Conservation (phyloP, 345 rosid species). For the Hirschfeldia incana region DNA sequence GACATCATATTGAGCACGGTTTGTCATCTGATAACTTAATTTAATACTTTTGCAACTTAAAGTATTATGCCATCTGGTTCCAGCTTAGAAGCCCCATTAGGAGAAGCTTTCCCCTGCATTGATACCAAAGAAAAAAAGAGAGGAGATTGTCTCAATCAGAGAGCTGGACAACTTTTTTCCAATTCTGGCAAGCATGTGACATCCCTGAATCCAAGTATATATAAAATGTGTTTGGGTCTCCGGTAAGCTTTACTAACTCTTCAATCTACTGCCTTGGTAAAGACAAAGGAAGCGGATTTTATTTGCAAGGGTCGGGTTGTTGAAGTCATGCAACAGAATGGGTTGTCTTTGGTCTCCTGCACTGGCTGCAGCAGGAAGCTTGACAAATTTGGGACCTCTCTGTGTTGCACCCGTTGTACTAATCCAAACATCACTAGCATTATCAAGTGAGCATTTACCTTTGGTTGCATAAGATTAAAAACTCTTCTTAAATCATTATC, state of each 20-base stretch:
- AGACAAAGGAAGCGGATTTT: too few species aligned
- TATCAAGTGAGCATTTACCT: too few species aligned
- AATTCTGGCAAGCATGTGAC: background rate
- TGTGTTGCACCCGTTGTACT: background rate
- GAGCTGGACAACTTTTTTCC: background rate
- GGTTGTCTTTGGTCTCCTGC: too few species aligned
- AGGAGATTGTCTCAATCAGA: background rate
- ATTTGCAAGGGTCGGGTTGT: too few species aligned
- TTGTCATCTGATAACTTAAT: background rate
- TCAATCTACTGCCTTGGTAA: too few species aligned
- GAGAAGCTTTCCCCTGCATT: background rate
- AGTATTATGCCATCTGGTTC: background rate
- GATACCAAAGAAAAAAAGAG: background rate
- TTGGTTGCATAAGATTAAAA: too few species aligned
- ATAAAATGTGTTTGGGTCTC: background rate
- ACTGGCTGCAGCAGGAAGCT: background rate
- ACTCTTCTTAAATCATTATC: too few species aligned
- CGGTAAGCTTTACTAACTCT: too few species aligned
- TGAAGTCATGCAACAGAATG: too few species aligned
- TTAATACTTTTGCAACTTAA: too few species aligned
- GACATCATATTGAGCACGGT: too few species aligned
- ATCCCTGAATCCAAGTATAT: background rate
- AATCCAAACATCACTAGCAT: too few species aligned
- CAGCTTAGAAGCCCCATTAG: background rate
- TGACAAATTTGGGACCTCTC: background rate